Percentiles rank a stretch among this genome's conserved stretches.
Evolutionary conservation across 169 alveolate genomes (phyloP).

Genomic region (Eimeria necatrix): DNA sequence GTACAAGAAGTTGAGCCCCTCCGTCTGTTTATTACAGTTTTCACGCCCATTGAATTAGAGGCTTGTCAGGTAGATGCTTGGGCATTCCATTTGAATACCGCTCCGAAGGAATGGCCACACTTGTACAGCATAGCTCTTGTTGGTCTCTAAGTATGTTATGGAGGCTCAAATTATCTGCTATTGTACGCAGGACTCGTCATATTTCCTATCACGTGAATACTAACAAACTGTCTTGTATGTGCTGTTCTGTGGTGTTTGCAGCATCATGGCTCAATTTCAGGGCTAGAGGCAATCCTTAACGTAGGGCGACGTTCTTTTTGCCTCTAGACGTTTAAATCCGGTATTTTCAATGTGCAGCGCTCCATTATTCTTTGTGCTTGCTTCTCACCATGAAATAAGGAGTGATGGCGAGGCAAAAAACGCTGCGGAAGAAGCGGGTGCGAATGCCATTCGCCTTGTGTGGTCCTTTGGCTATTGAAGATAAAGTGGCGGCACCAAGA

Average conservation of each 20-base stretch:
- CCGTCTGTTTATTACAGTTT: not conserved
- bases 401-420: too few relatives aligned
- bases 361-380: not conserved
- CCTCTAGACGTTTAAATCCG: not conserved
- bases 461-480: too few relatives aligned
- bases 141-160: too few relatives aligned
- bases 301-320: not conserved
- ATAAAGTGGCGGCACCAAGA: too few relatives aligned
- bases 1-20: not conserved
- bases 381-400: not conserved
- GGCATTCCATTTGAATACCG: not conserved
- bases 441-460: too few relatives aligned
- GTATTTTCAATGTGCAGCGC: not conserved
- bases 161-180: not conserved
- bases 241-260: not conserved
- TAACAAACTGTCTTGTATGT: not conserved
- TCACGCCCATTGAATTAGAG: not conserved
- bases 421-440: too few relatives aligned
- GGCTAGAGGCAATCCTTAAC: not conserved
- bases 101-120: not conserved
- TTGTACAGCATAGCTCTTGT: not conserved
- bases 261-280: constrained; percentile 71
- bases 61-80: not conserved
- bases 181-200: not conserved
- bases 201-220: not conserved